These are phyloP conservation scores for Volvox carteri DNA, from an alignment of 163 green algal species.

Conservation along the genomic window DNA sequence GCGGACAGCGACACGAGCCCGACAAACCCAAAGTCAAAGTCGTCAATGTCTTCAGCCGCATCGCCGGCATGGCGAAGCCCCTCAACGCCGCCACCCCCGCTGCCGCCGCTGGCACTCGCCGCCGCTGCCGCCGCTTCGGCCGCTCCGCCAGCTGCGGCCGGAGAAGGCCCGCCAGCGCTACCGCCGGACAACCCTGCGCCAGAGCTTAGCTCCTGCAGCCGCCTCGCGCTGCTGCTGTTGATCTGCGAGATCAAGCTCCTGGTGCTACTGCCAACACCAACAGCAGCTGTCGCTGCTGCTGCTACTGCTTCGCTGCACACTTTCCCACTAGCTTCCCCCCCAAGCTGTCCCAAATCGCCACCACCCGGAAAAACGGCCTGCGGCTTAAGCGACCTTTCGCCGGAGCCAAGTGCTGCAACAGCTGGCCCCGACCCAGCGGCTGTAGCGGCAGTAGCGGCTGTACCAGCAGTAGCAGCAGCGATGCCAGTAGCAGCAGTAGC, in stretches of 20 bases:
- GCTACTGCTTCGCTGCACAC: neutral
- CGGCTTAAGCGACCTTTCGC: too few relatives aligned
- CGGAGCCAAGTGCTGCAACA: too few relatives aligned
- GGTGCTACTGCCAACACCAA: too few relatives aligned
- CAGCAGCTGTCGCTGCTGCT: neutral
- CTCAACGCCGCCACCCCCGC: neutral
- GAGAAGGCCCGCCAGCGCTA: neutral
- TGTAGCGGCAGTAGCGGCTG: too few relatives aligned
- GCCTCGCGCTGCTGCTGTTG: constrained; percentile 23
- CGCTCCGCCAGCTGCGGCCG: neutral
- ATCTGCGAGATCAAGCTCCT: constrained; percentile 14
- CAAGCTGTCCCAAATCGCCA: too few relatives aligned
- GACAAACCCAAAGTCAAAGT: constrained; percentile 35
- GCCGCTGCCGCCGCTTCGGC: neutral
- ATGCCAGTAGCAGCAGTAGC: neutral
- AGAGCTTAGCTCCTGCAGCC: neutral
- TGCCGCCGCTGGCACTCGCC: neutral
- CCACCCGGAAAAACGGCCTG: too few relatives aligned
- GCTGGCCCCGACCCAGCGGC: too few relatives aligned
- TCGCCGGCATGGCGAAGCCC: neutral
- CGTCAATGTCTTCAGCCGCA: neutral
- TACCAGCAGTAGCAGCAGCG: neutral
- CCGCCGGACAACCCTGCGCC: too few relatives aligned
- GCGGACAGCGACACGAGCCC: neutral
- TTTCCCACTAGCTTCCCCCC: neutral